phyloP scores from a whole-genome alignment of 805 yeast species.

The Priceomyces fermenticarens region DNA sequence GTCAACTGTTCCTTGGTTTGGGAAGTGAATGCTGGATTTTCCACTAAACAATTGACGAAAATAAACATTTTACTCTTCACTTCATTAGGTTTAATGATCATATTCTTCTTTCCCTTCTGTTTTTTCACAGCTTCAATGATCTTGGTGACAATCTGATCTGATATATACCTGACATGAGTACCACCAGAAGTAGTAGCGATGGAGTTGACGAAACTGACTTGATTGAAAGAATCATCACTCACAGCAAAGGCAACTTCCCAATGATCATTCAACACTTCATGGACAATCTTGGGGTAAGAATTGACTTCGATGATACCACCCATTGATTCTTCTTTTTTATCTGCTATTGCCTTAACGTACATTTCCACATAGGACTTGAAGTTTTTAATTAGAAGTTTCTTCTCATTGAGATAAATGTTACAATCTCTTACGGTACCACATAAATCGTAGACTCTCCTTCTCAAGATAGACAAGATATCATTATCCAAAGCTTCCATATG shows the following conservation, averaged over 20 bases:
- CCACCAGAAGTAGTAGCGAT: slow-evolving; percentile 98
- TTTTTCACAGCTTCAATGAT: slow-evolving; percentile 60
- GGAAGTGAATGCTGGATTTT: slow-evolving; percentile 95
- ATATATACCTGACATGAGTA: slow-evolving; percentile 82
- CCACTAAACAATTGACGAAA: slow-evolving; percentile 87
- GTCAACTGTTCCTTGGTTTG: slow-evolving; percentile 96
- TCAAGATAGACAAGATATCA: slow-evolving; percentile 78
- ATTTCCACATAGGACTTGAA: slow-evolving; percentile 88
- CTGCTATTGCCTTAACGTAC: slow-evolving; percentile 75
- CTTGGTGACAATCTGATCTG: slow-evolving; percentile 81
- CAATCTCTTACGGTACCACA: slow-evolving; percentile 91
- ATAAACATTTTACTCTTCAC: slow-evolving; percentile 86
- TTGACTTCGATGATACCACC: slow-evolving; percentile 34
- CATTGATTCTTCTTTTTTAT: slow-evolving; percentile 39
- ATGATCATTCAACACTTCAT: slow-evolving; percentile 76
- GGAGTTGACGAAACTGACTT: slow-evolving; percentile 94
- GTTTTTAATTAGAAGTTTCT: slow-evolving; percentile 60
- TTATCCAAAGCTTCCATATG: slow-evolving; percentile 82
- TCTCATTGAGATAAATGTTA: slow-evolving; percentile 73
- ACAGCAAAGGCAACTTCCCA: slow-evolving; percentile 98
- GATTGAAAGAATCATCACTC: slow-evolving; percentile 86
- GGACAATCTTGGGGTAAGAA: slow-evolving; percentile 52
- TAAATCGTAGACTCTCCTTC: slow-evolving; percentile 92
- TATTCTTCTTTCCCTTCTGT: slow-evolving; percentile 64
- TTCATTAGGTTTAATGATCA: slow-evolving; percentile 82